Conservation (phyloP, 164 flowering plant species). For the Liriodendron chinense region DNA sequence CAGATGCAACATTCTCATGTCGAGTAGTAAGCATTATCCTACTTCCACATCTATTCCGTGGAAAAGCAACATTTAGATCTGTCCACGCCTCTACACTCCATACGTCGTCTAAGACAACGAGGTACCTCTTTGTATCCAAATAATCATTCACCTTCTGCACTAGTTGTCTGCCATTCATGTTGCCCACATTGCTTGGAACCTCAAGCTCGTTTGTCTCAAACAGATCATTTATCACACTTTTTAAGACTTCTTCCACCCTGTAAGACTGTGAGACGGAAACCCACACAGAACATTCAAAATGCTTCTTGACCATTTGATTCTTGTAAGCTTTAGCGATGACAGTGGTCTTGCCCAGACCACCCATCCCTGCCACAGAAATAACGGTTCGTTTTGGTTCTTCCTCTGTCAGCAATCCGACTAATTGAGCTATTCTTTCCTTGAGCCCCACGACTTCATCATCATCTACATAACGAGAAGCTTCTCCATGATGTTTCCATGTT, state of each 20-base stretch:
- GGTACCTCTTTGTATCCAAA: constrained; percentile 10
- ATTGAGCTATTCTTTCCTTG: constrained; percentile 16
- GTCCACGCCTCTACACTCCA: not conserved
- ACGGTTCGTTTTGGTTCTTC: constrained; percentile 27
- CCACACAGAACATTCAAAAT: constrained; percentile 39
- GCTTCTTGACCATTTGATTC: constrained; percentile 6
- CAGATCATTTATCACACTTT: not conserved
- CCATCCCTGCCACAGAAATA: constrained; percentile 52
- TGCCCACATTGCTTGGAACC: constrained; percentile 11
- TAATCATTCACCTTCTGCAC: not conserved
- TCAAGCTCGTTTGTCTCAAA: not conserved
- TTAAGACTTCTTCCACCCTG: not conserved
- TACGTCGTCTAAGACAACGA: constrained; percentile 47
- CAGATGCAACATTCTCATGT: constrained; percentile 29
- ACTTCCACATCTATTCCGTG: constrained; percentile 28
- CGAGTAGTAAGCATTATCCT: constrained; percentile 37
- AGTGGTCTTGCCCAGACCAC: constrained; percentile 57
- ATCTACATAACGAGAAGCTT: constrained; percentile 10
- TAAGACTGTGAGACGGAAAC: constrained; percentile 24
- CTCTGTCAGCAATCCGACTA: constrained; percentile 29
- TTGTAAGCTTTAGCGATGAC: constrained; percentile 30
- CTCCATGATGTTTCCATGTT: not conserved
- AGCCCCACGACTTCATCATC: constrained; percentile 37
- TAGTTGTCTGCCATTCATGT: not conserved
- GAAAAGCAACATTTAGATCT: not conserved